Conservation (phyloP, 495 filamentous ascomycete species). For the Xylaria palmicola region DNA sequence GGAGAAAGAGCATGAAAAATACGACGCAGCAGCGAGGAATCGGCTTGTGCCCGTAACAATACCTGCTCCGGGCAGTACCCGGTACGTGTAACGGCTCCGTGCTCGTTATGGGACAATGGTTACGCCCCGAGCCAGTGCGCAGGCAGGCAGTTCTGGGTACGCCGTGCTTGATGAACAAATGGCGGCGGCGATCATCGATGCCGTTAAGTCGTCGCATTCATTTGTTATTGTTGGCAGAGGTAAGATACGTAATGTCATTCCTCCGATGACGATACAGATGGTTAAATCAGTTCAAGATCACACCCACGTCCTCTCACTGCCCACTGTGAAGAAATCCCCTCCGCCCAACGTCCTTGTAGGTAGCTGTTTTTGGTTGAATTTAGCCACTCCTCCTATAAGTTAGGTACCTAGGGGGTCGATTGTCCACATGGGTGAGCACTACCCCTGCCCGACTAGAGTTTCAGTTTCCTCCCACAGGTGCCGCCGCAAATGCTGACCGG, state of each 20-base stretch:
- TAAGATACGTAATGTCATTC: background rate
- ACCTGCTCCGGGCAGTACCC: background rate
- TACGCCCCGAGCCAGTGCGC: background rate
- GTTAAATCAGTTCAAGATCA: too few relatives aligned
- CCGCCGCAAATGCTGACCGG: conserved; percentile 7
- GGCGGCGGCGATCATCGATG: background rate
- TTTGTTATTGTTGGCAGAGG: background rate
- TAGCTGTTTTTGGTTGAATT: too few relatives aligned
- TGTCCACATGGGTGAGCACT: background rate
- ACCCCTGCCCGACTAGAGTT: conserved; percentile 1
- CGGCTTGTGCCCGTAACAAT: background rate
- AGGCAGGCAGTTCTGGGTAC: background rate
- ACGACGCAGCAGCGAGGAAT: background rate
- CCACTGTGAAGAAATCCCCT: too few relatives aligned
- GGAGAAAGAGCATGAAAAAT: background rate
- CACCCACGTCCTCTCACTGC: too few relatives aligned
- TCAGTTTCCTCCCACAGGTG: conserved; percentile 12
- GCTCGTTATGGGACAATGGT: background rate
- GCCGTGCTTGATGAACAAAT: conserved; percentile 4
- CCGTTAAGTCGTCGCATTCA: background rate
- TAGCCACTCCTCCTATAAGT: too few relatives aligned
- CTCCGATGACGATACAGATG: background rate
- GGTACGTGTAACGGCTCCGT: background rate
- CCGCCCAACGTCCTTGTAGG: too few relatives aligned
- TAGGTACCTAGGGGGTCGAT: too few relatives aligned